Evolutionary conservation across 78 protist species (phyloP), one percentile per base, ranked within the genome.

Genomic region (Dictyostelium citrinum): DNA sequence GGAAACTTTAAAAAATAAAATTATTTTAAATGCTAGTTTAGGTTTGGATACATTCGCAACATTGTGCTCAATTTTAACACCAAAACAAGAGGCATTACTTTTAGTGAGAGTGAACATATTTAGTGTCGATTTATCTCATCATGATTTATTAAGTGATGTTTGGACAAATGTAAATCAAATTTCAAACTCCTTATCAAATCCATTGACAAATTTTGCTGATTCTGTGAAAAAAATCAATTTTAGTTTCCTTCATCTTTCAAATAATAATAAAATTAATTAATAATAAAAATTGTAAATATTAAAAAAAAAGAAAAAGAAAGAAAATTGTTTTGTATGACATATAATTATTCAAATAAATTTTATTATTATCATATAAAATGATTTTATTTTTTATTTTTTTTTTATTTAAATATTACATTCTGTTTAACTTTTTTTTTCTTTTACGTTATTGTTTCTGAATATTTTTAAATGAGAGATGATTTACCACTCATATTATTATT

Each of bases 1-100:
- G 39, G 92, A 86, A 11, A 16, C 51, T 16, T 29, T 86, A 6
- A 86, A 86, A 64, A 86, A 55, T 0, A 86, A 86, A 17, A 75
- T 84, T 35, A 86, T 86, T 31, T 14, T 29, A 16, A 60, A 58
- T 8, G 22, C 84, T 4, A 45, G 67, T 29, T 37, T 60, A 22
- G 35, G 31, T 11, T 24, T 64, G 72, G 72, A 64, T 64, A 64
- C 72, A 9, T 64, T 64, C 12, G 31, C 72, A 11, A 27, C 72
- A 5, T 64, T 64, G 3, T 27, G 72, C 5, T 64, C 72, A 64
- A 64, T 64, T 5, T 14, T 64, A 11, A 64, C 72, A 27, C 72
- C 72, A n/a, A 64, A 29, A 64, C 72, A 64, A 64, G 72, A 64
- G 27, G 72, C 72, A n/a, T 11, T 64, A 27, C 33, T 64, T 11